Conservation (phyloP, 108 stramenopile genomes). For the Parmales sp. region DNA sequence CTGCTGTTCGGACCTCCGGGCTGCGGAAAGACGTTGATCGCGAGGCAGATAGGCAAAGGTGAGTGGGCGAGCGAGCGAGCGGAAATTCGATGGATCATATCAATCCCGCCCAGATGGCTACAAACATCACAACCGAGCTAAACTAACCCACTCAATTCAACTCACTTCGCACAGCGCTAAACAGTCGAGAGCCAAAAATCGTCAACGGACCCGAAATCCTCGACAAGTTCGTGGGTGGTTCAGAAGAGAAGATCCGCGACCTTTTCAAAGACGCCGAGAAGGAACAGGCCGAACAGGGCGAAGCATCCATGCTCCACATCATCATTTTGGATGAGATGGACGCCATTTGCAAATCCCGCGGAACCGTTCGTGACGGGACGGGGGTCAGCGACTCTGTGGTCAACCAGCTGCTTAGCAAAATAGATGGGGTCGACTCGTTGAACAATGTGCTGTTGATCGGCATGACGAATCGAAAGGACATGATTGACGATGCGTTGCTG, state of each 20-base stretch:
- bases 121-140: too few species aligned
- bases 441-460: conserved; percentile 98
- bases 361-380: conserved; percentile 77
- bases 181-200: conserved; percentile 94
- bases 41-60: conserved; percentile 95
- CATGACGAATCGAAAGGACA: conserved; percentile 99
- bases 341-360: conserved; percentile 94
- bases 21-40: conserved; percentile 97
- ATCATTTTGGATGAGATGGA: conserved; percentile 99
- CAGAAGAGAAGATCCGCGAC: conserved; percentile 93
- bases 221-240: conserved; percentile 92
- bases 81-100: too few species aligned
- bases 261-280: conserved; percentile 68
- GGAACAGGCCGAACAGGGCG: conserved; percentile 37
- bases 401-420: conserved; percentile 96
- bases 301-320: conserved; percentile 91
- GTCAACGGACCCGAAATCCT: conserved; percentile 97
- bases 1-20: conserved; percentile 91
- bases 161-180: too few species aligned
- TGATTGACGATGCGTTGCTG: conserved; percentile 97
- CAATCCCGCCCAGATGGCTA: too few species aligned
- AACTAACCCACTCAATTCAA: too few species aligned
- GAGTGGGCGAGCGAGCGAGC: too few species aligned
- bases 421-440: conserved; percentile 91
- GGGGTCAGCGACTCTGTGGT: conserved; percentile 98